These are phyloP conservation scores for Lactarius sp. DNA, from an alignment of 768 basidiomycete genomes.

Conservation along the genomic window DNA sequence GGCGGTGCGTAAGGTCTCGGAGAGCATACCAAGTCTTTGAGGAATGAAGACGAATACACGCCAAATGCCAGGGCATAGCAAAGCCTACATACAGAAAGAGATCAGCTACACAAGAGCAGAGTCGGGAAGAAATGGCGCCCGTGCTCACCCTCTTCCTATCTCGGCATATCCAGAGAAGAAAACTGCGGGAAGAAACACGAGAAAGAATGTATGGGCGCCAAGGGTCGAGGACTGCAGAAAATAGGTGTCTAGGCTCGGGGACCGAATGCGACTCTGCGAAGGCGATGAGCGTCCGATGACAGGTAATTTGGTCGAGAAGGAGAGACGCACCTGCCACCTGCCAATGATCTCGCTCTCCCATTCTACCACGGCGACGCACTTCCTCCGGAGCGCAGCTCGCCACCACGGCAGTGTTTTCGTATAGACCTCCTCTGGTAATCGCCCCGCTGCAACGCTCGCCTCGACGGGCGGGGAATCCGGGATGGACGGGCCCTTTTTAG, in stretches of 20 bases:
- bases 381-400: slow-evolving; percentile 55
- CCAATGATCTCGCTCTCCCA: slow-evolving; percentile 60
- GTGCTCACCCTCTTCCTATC: slow-evolving; percentile 64
- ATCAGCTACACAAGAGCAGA: slow-evolving; percentile 12
- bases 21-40: slow-evolving; percentile 87
- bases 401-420: slow-evolving; percentile 57
- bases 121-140: not conserved
- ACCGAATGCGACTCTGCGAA: slow-evolving; percentile 47
- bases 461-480: not conserved
- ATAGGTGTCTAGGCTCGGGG: slow-evolving; percentile 68
- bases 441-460: slow-evolving; percentile 27
- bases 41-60: slow-evolving; percentile 80
- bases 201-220: slow-evolving; percentile 91
- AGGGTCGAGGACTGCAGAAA: slow-evolving; percentile 80
- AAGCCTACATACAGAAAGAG: slow-evolving; percentile 46
- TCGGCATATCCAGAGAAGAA: slow-evolving; percentile 84
- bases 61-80: slow-evolving; percentile 68
- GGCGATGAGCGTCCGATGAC: not conserved
- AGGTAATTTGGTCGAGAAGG: slow-evolving; percentile 13
- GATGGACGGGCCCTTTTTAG: not conserved
- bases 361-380: slow-evolving; percentile 48
- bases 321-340: slow-evolving; percentile 53
- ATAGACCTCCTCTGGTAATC: slow-evolving; percentile 50
- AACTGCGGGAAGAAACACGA: slow-evolving; percentile 77
- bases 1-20: slow-evolving; percentile 90